Percentiles rank a stretch among this genome's conserved stretches.
Conservation (phyloP, 192 early-diverging fungal species). For the Chytriomyces sp. region DNA sequence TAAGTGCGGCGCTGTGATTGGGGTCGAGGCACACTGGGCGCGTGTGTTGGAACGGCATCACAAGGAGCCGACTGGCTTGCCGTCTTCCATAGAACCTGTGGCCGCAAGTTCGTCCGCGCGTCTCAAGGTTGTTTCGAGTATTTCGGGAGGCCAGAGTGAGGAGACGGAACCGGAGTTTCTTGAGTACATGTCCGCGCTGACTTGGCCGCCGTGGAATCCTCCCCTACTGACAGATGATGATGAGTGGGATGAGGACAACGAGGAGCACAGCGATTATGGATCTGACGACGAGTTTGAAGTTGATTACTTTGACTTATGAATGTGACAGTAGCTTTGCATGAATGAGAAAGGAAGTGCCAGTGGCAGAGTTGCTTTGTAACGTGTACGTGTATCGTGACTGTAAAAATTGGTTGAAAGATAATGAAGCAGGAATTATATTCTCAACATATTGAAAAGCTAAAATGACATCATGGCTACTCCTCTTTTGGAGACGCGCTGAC, state of each 20-base stretch:
- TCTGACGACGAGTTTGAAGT: constrained; percentile 25
- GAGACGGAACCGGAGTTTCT: not conserved
- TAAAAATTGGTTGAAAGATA: no score
- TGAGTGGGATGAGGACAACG: constrained; percentile 37
- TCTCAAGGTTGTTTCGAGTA: not conserved
- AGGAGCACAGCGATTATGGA: constrained; percentile 38
- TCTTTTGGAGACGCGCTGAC: no score
- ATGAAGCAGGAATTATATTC: no score
- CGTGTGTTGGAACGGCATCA: not conserved
- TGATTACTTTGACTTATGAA: not conserved
- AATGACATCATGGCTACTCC: no score
- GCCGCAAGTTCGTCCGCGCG: not conserved
- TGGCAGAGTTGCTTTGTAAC: no score
- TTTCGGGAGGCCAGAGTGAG: not conserved
- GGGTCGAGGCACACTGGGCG: not conserved
- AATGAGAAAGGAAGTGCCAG: no score
- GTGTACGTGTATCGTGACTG: no score
- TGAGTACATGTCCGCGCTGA: not conserved
- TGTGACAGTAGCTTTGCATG: no score
- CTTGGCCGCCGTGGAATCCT: not conserved
- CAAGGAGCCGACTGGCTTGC: not conserved
- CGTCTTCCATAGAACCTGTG: not conserved
- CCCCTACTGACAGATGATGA: constrained; percentile 40
- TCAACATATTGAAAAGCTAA: no score
- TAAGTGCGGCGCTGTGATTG: not conserved